Base-by-base conservation (phyloP, 768 basidiomycete species). In the Trametes gibbosa region DNA sequence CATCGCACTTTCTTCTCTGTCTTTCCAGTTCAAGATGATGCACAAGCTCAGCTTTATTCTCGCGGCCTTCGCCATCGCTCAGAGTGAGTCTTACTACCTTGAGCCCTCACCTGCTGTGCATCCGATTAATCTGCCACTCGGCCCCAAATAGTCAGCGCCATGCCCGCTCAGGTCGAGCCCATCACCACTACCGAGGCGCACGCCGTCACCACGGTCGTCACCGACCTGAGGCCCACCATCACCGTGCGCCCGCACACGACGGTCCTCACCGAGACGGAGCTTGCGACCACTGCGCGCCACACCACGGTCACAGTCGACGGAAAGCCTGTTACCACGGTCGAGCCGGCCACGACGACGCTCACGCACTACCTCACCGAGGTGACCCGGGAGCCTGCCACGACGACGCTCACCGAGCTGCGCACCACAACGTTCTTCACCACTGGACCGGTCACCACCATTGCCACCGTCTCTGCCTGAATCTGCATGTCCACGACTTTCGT, bases 61-160 rank as follows among this genome's bases (percentile, higher is more conserved):
- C 21, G 49, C 49, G n/a, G 49, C 49, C 49, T 35, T 50, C 49
- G 49, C 49, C n/a, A 34, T 50, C 34, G 49, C 49, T 17, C 49
- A 50, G 49, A 37, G 49, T 50, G 4, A 9, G 49, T 23, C 12
- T n/a, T n/a, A 35, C 8, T 45, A 24, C 43, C 8, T 6, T 10
- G 2, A 12, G 21, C 32, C 12, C 2, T 21, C n/a, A n/a, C n/a
- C n/a, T n/a, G n/a, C 9, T 1, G n/a, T 5, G 5, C 7, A 29
- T 16, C 19, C 13, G n/a, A 16, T 10, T 47, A 4, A 19, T n/a
- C n/a, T n/a, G n/a, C n/a, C 19, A 4, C 32, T 23, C 5, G 10
- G 29, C 13, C 32, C 2, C 27, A 1, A 21, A 7, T 32, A 50
- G 49, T 12, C 19, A 32, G 19, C 3, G 49, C 49, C 8, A 23